phyloP scores from a whole-genome alignment of 768 basidiomycete genomes.

The Royoungia palumana region DNA sequence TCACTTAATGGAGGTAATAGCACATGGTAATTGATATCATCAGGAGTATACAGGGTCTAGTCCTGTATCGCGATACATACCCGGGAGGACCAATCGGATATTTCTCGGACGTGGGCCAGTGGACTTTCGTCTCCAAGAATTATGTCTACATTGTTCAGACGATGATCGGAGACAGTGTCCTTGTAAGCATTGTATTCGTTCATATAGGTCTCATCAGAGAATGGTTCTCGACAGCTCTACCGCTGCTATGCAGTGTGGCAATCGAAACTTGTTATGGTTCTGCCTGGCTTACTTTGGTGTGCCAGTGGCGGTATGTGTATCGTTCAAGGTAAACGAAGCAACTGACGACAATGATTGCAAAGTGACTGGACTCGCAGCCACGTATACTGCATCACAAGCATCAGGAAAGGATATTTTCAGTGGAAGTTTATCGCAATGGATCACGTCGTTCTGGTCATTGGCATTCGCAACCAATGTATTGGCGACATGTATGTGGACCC shows the following conservation, averaged over 20 bases:
- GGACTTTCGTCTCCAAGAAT: conserved; percentile 4
- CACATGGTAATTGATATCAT: conserved; percentile 24
- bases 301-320: background rate
- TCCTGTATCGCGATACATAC: conserved; percentile 16
- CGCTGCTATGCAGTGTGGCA: conserved; percentile 10
- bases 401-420: conserved; percentile 16
- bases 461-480: conserved; percentile 31
- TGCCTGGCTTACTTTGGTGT: conserved; percentile 9
- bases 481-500: conserved; percentile 21
- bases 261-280: conserved; percentile 4
- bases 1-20: conserved; percentile 5
- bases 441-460: conserved; percentile 31
- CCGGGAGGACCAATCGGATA: conserved; percentile 24
- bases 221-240: conserved; percentile 6
- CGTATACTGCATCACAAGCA: background rate
- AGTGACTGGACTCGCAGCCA: conserved; percentile 5
- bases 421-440: conserved; percentile 24
- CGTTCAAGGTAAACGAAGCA: background rate
- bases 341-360: background rate
- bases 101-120: conserved; percentile 20
- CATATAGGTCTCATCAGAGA: background rate
- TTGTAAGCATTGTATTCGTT: conserved; percentile 2
- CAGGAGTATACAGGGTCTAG: conserved; percentile 21
- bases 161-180: conserved; percentile 5
- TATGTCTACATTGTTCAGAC: conserved; percentile 3